Evolutionary conservation across 495 filamentous ascomycete genomes (phyloP), one percentile per base, ranked within the genome.

Genomic region (Talaromyces liani): DNA sequence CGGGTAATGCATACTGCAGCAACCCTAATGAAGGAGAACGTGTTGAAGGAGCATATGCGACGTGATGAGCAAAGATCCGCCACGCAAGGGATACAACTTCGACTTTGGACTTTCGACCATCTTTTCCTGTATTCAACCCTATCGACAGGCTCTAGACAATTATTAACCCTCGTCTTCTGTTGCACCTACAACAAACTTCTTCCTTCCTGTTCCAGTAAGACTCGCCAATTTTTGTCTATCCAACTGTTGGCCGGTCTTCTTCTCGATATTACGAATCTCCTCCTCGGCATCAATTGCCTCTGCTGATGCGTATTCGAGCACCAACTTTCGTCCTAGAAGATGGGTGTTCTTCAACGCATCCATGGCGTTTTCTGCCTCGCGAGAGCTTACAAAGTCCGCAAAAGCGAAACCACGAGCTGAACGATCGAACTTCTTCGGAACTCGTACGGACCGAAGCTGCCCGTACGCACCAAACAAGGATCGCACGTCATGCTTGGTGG

Each of bases 191-290:
- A 83, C 91, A 76, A 97, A 91, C 78, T 91, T 96, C 75, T 88
- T 95, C 67, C 91, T 88, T 65, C 89, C 89, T 65, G 78, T 79
- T 71, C 88, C 89, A 65, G 88, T 92, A 69, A 97, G 86, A 73
- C 88, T 86, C 75, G 93, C 91, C 73, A 96, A 76, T 69, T 91
- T 89, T 69, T 98, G 87, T 76, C 90, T 92, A 78, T 92, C 88
- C 68, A 86, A 82, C 78, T 98, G 92, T 60, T 87, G 85, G 55
- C 90, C 88, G 69, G 92, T 88, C 82, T 96, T 99, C 82, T 90
- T 88, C 73, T 93, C 90, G 89, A 99, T 96, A 74, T 89, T 91
- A 73, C 88, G 87, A 69, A 99, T 93, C 78, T 97, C 92, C 72
- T 92, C 91, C 79, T 99, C 94, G 16, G 94, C 87, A 80, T 97